phyloP scores from a whole-genome alignment of 1,284 basidiomycete genomes.

The Tilletiopsis washingtonensis region DNA sequence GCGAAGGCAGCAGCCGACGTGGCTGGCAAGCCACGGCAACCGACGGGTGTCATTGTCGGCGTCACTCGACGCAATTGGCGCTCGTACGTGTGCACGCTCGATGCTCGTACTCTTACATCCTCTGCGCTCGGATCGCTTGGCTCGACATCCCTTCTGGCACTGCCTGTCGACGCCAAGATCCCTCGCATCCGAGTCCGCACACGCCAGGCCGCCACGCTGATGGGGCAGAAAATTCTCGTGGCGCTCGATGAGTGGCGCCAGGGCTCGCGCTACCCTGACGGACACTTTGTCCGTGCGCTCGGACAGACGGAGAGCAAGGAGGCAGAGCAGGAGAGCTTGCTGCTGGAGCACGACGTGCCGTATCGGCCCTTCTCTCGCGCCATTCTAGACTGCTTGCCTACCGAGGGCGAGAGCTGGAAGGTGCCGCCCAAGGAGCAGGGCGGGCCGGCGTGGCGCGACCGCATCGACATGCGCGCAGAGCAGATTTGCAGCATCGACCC shows the following conservation, averaged over 20 bases:
- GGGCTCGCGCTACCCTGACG: constrained; percentile 85
- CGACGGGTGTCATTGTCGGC: constrained; percentile 85
- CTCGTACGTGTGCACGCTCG: constrained; percentile 86
- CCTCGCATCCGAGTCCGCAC: constrained; percentile 91
- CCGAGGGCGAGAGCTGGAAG: constrained; percentile 83
- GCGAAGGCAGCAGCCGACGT: constrained; percentile 45
- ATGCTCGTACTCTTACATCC: constrained; percentile 69
- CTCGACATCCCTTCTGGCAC: constrained; percentile 87
- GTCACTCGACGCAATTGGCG: constrained; percentile 93
- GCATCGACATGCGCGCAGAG: constrained; percentile 79
- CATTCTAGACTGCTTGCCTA: constrained; percentile 81
- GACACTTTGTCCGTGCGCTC: constrained; percentile 89
- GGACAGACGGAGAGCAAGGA: constrained; percentile 89
- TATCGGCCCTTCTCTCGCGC: constrained; percentile 94
- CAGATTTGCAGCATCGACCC: constrained; percentile 96
- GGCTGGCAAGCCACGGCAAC: constrained; percentile 47
- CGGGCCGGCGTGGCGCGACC: constrained; percentile 66
- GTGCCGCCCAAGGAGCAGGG: constrained; percentile 67
- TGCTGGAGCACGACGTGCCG: constrained; percentile 93
- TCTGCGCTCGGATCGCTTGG: constrained; percentile 69
- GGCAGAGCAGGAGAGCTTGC: constrained; percentile 86
- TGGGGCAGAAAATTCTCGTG: constrained; percentile 92
- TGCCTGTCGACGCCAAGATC: constrained; percentile 80
- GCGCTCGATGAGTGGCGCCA: constrained; percentile 86
- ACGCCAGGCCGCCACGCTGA: constrained; percentile 77